phyloP scores from a whole-genome alignment of 108 stramenopile species.

The Fragilaria radians region DNA sequence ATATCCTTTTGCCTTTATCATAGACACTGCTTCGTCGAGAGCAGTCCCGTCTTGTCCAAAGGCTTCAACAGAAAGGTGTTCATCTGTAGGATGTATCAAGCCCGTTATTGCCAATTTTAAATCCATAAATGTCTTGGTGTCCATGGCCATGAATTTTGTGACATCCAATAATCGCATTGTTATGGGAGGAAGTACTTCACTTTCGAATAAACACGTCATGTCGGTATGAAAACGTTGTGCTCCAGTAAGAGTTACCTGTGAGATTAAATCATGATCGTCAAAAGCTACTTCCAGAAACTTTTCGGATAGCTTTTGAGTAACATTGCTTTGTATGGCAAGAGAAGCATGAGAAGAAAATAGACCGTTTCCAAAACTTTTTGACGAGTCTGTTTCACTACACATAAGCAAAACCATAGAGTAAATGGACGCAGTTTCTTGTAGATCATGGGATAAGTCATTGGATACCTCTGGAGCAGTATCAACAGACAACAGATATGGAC shows the following conservation, averaged over 20 bases:
- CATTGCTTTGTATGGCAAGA: conserved; percentile 20
- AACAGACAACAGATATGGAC: conserved; percentile 35
- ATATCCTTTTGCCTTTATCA: conserved; percentile 66
- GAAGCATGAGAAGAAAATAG: conserved; percentile 13
- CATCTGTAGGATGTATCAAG: conserved; percentile 13
- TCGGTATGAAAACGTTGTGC: conserved; percentile 35
- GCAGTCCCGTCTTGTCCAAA: conserved; percentile 53
- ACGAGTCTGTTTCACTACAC: conserved; percentile 4
- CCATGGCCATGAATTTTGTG: conserved; percentile 38
- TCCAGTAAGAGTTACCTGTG: conserved; percentile 41
- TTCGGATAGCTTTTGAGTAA: conserved; percentile 31
- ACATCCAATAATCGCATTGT: conserved; percentile 45
- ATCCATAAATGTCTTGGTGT: conserved; percentile 14
- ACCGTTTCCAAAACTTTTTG: conserved; percentile 6
- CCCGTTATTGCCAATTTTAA: conserved; percentile 43
- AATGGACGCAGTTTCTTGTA: conserved; percentile 42
- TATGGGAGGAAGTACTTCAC: conserved; percentile 18
- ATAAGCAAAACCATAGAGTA: conserved; percentile 11
- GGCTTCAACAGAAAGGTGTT: conserved; percentile 30
- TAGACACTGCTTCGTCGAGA: conserved; percentile 50
- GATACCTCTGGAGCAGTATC: conserved; percentile 3
- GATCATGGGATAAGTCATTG: conserved; percentile 33
- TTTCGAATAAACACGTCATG: conserved; percentile 20
- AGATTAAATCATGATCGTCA: conserved; percentile 56
- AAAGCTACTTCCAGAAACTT: conserved; percentile 69